Evolutionary conservation across 2,329 filamentous ascomycete species (phyloP).

Genomic region (Triangularia setosa): DNA sequence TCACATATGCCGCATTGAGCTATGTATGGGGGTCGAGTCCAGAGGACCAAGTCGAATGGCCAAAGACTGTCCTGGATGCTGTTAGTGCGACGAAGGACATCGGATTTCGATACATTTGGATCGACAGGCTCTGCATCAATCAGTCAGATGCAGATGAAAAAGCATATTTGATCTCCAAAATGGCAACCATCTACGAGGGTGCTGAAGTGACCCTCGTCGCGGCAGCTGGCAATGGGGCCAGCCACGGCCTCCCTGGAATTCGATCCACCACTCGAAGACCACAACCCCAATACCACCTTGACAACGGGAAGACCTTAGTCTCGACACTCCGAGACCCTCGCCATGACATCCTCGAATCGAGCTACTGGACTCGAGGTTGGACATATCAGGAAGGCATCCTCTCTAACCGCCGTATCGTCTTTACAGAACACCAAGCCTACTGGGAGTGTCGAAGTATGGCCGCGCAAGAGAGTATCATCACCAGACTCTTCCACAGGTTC

Average conservation of each 20-base stretch:
- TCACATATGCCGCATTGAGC: not conserved
- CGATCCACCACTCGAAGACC: no score
- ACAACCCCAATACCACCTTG: no score
- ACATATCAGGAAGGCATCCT: conserved; percentile 35
- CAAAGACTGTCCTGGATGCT: conserved; percentile 7
- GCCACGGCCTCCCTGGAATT: no score
- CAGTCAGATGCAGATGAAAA: conserved; percentile 15
- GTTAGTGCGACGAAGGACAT: conserved; percentile 16
- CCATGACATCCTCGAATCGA: not conserved
- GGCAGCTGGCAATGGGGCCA: not conserved
- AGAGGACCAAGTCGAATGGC: not conserved
- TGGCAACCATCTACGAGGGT: conserved; percentile 4
- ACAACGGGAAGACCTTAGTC: no score
- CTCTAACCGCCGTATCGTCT: conserved; percentile 30
- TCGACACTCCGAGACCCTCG: not conserved
- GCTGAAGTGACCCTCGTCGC: conserved; percentile 2
- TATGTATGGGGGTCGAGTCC: conserved; percentile 1
- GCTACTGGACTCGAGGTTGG: conserved; percentile 28
- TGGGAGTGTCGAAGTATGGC: not conserved
- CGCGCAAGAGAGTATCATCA: no score
- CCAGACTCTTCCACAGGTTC: no score
- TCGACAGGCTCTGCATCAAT: conserved; percentile 27
- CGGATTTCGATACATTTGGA: conserved; percentile 29
- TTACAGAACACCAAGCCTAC: conserved; percentile 27
- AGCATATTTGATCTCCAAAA: not conserved